phyloP scores from a whole-genome alignment of 2,329 filamentous ascomycete genomes.

The Zasmidium cellare region DNA sequence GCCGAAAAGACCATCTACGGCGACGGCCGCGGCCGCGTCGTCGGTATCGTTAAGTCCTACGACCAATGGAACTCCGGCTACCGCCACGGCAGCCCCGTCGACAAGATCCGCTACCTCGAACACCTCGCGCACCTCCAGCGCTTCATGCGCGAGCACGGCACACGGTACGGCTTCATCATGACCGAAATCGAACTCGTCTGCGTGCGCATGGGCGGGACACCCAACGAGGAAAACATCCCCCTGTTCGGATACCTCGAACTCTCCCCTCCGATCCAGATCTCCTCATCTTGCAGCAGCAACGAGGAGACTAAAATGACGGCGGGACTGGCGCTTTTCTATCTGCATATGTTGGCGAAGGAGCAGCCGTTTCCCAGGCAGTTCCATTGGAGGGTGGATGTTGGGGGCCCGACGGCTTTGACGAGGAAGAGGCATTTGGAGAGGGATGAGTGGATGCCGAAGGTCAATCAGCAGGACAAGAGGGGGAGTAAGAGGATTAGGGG shows the following conservation, averaged over 20 bases:
- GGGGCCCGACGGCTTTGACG: constrained; percentile 71
- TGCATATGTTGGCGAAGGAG: constrained; percentile 70
- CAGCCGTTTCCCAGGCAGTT: constrained; percentile 59
- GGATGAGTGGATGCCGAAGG: constrained; percentile 74
- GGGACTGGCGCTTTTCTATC: constrained; percentile 72
- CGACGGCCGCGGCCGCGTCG: constrained; percentile 60
- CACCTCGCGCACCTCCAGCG: constrained; percentile 84
- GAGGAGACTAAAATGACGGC: constrained; percentile 62
- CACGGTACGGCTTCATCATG: constrained; percentile 93
- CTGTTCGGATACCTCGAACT: constrained; percentile 90
- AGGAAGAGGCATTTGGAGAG: constrained; percentile 68
- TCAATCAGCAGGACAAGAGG: constrained; percentile 71
- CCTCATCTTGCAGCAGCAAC: constrained; percentile 35
- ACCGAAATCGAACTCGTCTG: constrained; percentile 94
- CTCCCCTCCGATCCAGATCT: constrained; percentile 55
- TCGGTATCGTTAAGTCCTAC: constrained; percentile 87
- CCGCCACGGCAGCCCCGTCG: constrained; percentile 80
- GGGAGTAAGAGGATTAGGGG: constrained; percentile 72
- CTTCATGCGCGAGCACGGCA: constrained; percentile 89
- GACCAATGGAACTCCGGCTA: constrained; percentile 95
- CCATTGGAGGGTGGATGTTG: constrained; percentile 70
- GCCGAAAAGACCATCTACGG: constrained; percentile 50
- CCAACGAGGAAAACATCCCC: constrained; percentile 54
- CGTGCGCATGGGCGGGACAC: constrained; percentile 69
- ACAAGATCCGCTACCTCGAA: constrained; percentile 84